phyloP scores from a whole-genome alignment of 1,139 yeast genomes.

The Kluyveromyces marxianus region DNA sequence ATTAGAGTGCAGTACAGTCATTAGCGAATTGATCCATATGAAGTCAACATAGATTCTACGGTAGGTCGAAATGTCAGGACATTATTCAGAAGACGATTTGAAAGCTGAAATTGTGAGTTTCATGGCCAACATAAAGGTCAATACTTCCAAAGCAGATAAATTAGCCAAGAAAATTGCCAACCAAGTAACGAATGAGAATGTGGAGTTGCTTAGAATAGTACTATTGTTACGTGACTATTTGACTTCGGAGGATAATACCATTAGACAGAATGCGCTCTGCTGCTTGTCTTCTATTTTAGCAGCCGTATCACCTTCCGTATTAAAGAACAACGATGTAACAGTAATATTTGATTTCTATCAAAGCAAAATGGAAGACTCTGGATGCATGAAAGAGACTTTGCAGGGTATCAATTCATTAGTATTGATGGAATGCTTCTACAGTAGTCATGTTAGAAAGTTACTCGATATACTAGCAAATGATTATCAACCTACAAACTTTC shows the following conservation, averaged over 20 bases:
- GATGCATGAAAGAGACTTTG: slow-evolving; percentile 46
- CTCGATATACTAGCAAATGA: slow-evolving; percentile 37
- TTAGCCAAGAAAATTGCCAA: slow-evolving; percentile 29
- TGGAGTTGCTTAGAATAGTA: slow-evolving; percentile 45
- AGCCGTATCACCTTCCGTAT: slow-evolving; percentile 32
- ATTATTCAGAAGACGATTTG: slow-evolving; percentile 9
- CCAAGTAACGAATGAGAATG: slow-evolving; percentile 31
- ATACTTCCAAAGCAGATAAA: slow-evolving; percentile 31
- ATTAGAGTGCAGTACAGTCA: too few species aligned
- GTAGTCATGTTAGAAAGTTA: slow-evolving; percentile 31
- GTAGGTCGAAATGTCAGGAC: neutral
- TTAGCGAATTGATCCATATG: neutral
- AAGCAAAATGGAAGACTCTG: slow-evolving; percentile 60
- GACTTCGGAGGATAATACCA: slow-evolving; percentile 54
- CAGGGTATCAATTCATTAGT: slow-evolving; percentile 49
- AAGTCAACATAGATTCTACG: too few species aligned
- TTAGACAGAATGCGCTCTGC: slow-evolving; percentile 39
- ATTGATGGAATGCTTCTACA: slow-evolving; percentile 39
- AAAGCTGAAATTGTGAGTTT: slow-evolving; percentile 35
- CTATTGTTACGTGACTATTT: slow-evolving; percentile 51
- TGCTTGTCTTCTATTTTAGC: slow-evolving; percentile 51
- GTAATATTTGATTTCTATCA: slow-evolving; percentile 61
- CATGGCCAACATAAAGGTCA: slow-evolving; percentile 36
- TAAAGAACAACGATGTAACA: slow-evolving; percentile 55
- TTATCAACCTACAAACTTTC: slow-evolving; percentile 53